phyloP scores from a whole-genome alignment of 176 grass and related monocot genomes.

The Ensete glaucum region DNA sequence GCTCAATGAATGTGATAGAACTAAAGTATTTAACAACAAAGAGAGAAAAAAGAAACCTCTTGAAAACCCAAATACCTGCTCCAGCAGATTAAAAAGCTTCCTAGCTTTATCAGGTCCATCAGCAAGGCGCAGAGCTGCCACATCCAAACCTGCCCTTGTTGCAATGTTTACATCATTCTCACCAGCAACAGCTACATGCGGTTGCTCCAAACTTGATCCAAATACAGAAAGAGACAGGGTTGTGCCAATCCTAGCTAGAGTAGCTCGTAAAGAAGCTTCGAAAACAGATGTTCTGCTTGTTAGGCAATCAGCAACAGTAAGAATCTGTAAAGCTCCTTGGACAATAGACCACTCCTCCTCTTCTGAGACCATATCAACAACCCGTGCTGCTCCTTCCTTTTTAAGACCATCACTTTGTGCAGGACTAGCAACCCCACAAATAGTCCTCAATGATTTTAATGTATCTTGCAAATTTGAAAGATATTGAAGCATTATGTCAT shows the following conservation, averaged over 20 bases:
- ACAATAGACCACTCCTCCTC: slow-evolving; percentile 99
- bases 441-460: slow-evolving; percentile 69
- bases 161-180: slow-evolving; percentile 40
- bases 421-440: slow-evolving; percentile 73
- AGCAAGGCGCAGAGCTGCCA: slow-evolving; percentile 66
- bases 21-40: neutral
- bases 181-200: slow-evolving; percentile 21
- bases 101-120: slow-evolving; percentile 88
- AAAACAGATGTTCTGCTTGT: slow-evolving; percentile 83
- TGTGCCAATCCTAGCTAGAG: slow-evolving; percentile 89
- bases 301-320: slow-evolving; percentile 94
- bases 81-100: slow-evolving; percentile 73
- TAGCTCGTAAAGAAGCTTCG: slow-evolving; percentile 95
- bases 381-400: slow-evolving; percentile 50
- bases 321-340: slow-evolving; percentile 91
- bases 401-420: slow-evolving; percentile 38
- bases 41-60: slow-evolving; percentile 3
- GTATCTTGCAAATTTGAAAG: slow-evolving; percentile 91
- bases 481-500: slow-evolving; percentile 89
- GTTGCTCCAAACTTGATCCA: slow-evolving; percentile 47
- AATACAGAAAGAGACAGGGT: slow-evolving; percentile 61
- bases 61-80: slow-evolving; percentile 48
- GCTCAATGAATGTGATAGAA: neutral
- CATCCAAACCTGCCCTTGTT: slow-evolving; percentile 63
- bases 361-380: slow-evolving; percentile 69